Percentiles rank a stretch among this genome's conserved stretches.
These are phyloP conservation scores for Pistacia atlantica DNA, from an alignment of 345 rosid genomes.

Conservation along the genomic window DNA sequence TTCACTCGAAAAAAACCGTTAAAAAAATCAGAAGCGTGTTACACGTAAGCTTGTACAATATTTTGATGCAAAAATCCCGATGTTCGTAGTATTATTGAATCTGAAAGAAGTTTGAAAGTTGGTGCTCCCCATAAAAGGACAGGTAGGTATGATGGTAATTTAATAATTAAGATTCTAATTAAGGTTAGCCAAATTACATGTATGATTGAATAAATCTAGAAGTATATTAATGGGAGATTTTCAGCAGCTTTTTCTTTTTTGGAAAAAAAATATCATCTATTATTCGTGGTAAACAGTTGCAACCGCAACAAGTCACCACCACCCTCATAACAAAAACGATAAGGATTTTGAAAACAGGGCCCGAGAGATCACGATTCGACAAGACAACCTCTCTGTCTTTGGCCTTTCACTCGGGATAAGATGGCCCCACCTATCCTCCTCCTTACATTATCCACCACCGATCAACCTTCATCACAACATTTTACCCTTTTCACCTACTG, in stretches of 20 bases:
- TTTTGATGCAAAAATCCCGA: no score
- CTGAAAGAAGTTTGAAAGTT: no score
- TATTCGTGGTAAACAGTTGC: background rate
- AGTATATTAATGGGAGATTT: no score
- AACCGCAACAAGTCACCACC: background rate
- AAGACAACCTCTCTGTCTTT: conserved; percentile 10
- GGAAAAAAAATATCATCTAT: background rate
- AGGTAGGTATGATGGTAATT: no score
- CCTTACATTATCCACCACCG: background rate
- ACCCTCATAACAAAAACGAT: background rate
- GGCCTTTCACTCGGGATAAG: conserved; percentile 43
- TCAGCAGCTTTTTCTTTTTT: background rate
- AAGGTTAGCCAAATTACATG: no score
- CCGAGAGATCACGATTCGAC: conserved; percentile 27
- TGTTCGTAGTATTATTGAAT: no score
- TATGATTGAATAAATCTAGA: no score
- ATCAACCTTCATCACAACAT: background rate
- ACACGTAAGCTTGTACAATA: no score
- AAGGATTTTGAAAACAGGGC: conserved; percentile 17
- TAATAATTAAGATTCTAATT: no score
- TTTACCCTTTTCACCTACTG: background rate
- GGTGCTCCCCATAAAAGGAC: no score
- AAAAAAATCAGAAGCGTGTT: no score
- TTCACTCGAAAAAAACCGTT: no score
- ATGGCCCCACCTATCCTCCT: conserved; percentile 24